Evolutionary conservation across 2,329 filamentous ascomycete genomes (phyloP).

Genomic region (Aspergillus ochraceus): DNA sequence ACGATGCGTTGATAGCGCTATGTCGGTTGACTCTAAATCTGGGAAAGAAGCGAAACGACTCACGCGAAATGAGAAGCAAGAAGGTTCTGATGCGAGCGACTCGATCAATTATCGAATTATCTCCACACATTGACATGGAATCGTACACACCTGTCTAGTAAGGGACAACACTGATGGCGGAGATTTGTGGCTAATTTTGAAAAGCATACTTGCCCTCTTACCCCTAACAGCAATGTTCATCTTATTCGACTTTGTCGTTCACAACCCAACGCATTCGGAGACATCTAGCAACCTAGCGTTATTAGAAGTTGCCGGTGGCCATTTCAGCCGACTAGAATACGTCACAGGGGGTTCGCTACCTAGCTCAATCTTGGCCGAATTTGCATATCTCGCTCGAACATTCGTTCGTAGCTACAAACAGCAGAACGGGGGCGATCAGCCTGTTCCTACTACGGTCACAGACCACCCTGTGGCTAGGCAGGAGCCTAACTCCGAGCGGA

Average conservation of each 20-base stretch:
- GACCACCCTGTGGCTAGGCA: background rate
- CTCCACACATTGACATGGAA: constrained; percentile 33
- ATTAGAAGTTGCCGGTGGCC: constrained; percentile 44
- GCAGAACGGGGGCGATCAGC: background rate
- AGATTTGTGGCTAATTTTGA: background rate
- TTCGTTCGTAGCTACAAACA: background rate
- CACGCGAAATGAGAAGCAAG: constrained; percentile 11
- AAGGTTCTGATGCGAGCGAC: constrained; percentile 34
- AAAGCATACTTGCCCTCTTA: constrained; percentile 34
- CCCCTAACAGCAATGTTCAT: constrained; percentile 42
- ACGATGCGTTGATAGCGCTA: constrained; percentile 32
- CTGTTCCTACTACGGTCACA: background rate
- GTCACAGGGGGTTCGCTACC: constrained; percentile 39
- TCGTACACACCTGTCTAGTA: constrained; percentile 38
- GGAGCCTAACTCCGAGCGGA: background rate
- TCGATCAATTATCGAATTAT: constrained; percentile 35
- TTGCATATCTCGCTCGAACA: constrained; percentile 41
- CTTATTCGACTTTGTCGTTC: constrained; percentile 44
- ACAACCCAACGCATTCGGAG: constrained; percentile 38
- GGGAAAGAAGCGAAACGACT: background rate
- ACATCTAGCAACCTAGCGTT: constrained; percentile 41
- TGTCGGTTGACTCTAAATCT: constrained; percentile 30
- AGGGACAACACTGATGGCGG: background rate
- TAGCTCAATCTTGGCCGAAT: constrained; percentile 42
- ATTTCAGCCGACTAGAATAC: constrained; percentile 45